These are phyloP conservation scores for Trametes coccinea DNA, from an alignment of 768 basidiomycete species.

Conservation along the genomic window DNA sequence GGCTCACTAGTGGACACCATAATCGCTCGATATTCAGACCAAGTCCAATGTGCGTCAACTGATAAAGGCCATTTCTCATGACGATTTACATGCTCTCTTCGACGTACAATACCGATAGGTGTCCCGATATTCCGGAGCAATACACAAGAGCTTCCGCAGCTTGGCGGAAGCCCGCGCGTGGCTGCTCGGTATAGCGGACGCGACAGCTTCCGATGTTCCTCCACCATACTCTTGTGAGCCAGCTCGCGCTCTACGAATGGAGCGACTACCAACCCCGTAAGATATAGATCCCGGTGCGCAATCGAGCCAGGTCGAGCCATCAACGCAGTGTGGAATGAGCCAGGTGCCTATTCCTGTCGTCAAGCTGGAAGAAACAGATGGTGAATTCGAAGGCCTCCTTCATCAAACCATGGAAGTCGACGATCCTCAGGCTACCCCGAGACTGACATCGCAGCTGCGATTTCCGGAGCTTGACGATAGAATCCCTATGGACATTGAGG, in stretches of 20 bases:
- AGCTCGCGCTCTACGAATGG: too few species aligned
- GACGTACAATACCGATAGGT: conserved; percentile 38
- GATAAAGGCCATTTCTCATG: too few species aligned
- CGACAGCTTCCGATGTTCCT: neutral
- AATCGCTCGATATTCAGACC: too few species aligned
- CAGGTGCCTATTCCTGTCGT: neutral
- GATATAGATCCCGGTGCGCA: neutral
- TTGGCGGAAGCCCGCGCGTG: conserved; percentile 50
- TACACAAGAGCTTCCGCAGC: conserved; percentile 54
- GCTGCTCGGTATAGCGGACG: conserved; percentile 28
- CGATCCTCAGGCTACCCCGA: too few species aligned
- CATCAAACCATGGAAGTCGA: conserved; percentile 3
- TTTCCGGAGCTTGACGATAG: neutral
- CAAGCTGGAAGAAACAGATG: neutral
- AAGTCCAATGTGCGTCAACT: too few species aligned
- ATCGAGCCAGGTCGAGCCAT: neutral
- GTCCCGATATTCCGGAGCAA: conserved; percentile 50
- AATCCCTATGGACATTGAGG: neutral
- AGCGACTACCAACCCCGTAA: neutral
- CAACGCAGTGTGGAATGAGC: neutral
- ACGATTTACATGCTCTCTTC: too few species aligned
- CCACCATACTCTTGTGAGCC: neutral
- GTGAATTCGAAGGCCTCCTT: neutral
- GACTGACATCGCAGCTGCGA: neutral
- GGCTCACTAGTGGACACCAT: neutral